A percentile compares a stretch with the other conserved stretches of the same genome.
Evolutionary conservation across 2,329 filamentous ascomycete species (phyloP).

Genomic region (Calcarisporium arbuscula): DNA sequence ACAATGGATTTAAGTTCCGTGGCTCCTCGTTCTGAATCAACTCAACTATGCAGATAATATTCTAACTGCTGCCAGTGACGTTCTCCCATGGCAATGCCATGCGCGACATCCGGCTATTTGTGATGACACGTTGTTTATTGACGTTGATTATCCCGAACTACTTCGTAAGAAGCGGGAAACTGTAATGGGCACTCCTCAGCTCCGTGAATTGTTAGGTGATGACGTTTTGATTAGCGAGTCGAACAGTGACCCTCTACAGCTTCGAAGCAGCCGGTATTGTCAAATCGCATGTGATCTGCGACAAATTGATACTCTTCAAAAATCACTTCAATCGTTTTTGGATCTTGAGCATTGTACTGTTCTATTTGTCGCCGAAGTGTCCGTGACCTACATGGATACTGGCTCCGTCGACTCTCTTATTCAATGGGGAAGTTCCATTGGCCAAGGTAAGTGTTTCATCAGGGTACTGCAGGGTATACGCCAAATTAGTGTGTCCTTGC

Average conservation of each 20-base stretch:
- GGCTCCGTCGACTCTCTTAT: slow-evolving; percentile 68
- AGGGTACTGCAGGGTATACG: too few relatives aligned
- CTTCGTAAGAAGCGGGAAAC: slow-evolving; percentile 67
- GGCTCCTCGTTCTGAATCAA: slow-evolving; percentile 2
- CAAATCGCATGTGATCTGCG: slow-evolving; percentile 78
- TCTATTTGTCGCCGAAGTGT: slow-evolving; percentile 83
- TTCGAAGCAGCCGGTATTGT: slow-evolving; percentile 64
- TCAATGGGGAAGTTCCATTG: slow-evolving; percentile 66
- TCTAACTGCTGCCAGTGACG: slow-evolving; percentile 67
- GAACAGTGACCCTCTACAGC: slow-evolving; percentile 42
- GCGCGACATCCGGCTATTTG: slow-evolving; percentile 56
- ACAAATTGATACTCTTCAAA: slow-evolving; percentile 55
- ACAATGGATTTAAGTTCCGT: too few relatives aligned
- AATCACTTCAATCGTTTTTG: slow-evolving; percentile 51
- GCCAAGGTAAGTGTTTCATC: slow-evolving; percentile 59
- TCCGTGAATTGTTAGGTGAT: slow-evolving; percentile 34
- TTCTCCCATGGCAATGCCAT: slow-evolving; percentile 78
- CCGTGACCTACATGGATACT: slow-evolving; percentile 82
- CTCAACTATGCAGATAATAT: not conserved
- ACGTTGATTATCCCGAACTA: slow-evolving; percentile 79
- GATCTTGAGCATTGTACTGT: slow-evolving; percentile 54
- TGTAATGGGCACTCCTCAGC: slow-evolving; percentile 56
- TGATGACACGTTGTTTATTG: slow-evolving; percentile 61
- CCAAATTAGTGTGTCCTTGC: too few relatives aligned
- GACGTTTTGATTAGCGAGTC: slow-evolving; percentile 26